Conservation (phyloP, 768 basidiomycete species). For the Steccherinum ochraceum region DNA sequence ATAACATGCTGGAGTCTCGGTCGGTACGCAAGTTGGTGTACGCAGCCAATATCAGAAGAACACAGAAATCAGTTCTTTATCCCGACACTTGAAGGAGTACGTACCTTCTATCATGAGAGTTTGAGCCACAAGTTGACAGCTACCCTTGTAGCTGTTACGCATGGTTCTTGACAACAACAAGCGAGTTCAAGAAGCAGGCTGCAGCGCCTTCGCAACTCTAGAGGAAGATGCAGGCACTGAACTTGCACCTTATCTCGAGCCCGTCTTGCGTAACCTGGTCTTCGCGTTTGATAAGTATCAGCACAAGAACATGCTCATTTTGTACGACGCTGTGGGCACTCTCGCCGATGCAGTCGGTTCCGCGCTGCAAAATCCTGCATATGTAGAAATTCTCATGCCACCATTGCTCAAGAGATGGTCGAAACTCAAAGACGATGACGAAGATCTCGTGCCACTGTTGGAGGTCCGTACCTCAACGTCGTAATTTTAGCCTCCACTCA, state of each 20-base stretch:
- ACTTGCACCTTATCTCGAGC: constrained; percentile 90
- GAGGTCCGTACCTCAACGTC: constrained; percentile 53
- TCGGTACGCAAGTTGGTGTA: constrained; percentile 96
- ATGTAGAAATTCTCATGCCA: constrained; percentile 95
- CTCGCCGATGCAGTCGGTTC: constrained; percentile 93
- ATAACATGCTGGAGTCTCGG: constrained; percentile 99
- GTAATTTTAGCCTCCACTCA: not conserved
- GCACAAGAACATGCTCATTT: constrained; percentile 97
- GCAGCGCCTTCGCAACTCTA: constrained; percentile 96
- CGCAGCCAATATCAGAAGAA: constrained; percentile 75
- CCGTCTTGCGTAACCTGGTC: constrained; percentile 90
- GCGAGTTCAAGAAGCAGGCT: constrained; percentile 98
- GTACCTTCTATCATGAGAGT: constrained; percentile 22
- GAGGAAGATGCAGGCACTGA: constrained; percentile 94
- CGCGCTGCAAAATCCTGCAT: constrained; percentile 77
- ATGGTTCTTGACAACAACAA: constrained; percentile 99
- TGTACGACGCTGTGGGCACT: constrained; percentile 98
- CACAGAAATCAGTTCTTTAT: constrained; percentile 90
- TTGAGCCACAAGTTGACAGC: not conserved
- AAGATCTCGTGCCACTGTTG: constrained; percentile 88
- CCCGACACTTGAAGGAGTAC: constrained; percentile 96
- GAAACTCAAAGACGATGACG: constrained; percentile 86
- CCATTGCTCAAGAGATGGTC: constrained; percentile 87
- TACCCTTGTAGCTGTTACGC: constrained; percentile 68
- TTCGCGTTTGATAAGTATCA: constrained; percentile 98